A percentile compares a stretch with the other conserved stretches of the same genome.
phyloP scores from a whole-genome alignment of 2,329 filamentous ascomycete genomes.

The Aspergillus floridensis region DNA sequence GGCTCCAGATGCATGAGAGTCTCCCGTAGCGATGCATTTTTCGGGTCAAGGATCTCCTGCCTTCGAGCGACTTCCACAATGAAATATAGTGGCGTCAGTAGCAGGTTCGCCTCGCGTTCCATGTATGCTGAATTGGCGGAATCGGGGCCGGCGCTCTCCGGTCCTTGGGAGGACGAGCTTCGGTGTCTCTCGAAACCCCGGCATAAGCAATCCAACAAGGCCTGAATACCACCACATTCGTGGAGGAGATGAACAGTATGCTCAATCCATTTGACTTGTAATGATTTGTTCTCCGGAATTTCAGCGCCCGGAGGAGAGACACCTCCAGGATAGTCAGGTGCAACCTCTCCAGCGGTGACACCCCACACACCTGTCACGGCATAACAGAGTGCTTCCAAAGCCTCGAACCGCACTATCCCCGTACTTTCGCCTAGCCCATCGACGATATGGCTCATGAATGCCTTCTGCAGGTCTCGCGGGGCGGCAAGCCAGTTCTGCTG shows the following conservation, averaged over 20 bases:
- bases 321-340: slow-evolving; percentile 31
- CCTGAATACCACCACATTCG: slow-evolving; percentile 35
- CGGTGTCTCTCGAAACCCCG: slow-evolving; percentile 40
- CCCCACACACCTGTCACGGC: slow-evolving; percentile 69
- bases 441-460: slow-evolving; percentile 41
- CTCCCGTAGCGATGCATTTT: slow-evolving; percentile 27
- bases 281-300: slow-evolving; percentile 47
- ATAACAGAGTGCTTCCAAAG: slow-evolving; percentile 48
- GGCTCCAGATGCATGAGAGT: slow-evolving; percentile 59
- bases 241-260: slow-evolving; percentile 40
- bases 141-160: slow-evolving; percentile 31
- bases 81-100: slow-evolving; percentile 45
- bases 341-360: slow-evolving; percentile 56
- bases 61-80: slow-evolving; percentile 42
- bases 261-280: slow-evolving; percentile 50
- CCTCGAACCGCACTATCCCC: slow-evolving; percentile 43
- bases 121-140: slow-evolving; percentile 31
- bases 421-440: slow-evolving; percentile 39
- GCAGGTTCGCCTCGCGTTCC: slow-evolving; percentile 42
- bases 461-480: slow-evolving; percentile 50
- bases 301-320: slow-evolving; percentile 38
- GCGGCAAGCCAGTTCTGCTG: slow-evolving; percentile 65
- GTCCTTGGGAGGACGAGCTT: slow-evolving; percentile 22
- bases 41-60: slow-evolving; percentile 29
- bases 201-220: slow-evolving; percentile 39